phyloP scores from a whole-genome alignment of 176 grass and related monocot genomes.

The Aechmea fasciata region DNA sequence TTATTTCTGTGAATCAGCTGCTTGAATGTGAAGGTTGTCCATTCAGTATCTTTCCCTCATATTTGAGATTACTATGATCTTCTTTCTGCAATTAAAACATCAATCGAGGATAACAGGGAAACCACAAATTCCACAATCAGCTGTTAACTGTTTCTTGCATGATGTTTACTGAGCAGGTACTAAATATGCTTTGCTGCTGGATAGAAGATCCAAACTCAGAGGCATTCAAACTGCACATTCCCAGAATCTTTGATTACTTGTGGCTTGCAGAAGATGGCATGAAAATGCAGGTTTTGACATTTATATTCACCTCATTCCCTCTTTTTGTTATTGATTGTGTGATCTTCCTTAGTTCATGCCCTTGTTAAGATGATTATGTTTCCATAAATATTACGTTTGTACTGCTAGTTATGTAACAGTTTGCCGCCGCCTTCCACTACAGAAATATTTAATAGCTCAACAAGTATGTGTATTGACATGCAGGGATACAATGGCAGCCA shows the following conservation, averaged over 20 bases:
- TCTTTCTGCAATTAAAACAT: too few species aligned
- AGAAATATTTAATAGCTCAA: not conserved
- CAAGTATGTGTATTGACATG: not conserved
- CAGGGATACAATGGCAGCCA: slow-evolving; percentile 94
- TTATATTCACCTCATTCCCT: not conserved
- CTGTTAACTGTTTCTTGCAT: not conserved
- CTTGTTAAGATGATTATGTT: not conserved
- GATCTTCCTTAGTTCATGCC: not conserved
- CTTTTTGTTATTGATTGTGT: not conserved
- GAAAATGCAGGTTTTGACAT: slow-evolving; percentile 72
- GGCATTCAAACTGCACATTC: slow-evolving; percentile 81
- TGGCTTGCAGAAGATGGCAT: slow-evolving; percentile 99
- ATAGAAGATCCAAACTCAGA: slow-evolving; percentile 91
- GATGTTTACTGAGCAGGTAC: slow-evolving; percentile 37
- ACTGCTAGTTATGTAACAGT: not conserved
- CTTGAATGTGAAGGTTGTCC: too few species aligned
- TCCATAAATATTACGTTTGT: too few species aligned
- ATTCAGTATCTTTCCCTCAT: too few species aligned
- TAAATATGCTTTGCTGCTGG: slow-evolving; percentile 99
- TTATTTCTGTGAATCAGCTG: too few species aligned
- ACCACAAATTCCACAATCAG: too few species aligned
- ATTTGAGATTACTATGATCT: too few species aligned
- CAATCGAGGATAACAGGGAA: too few species aligned
- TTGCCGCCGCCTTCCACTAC: not conserved
- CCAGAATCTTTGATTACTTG: slow-evolving; percentile 64